These are phyloP conservation scores for Posidonia australis DNA, from an alignment of 106 monocot genomes.

Conservation along the genomic window DNA sequence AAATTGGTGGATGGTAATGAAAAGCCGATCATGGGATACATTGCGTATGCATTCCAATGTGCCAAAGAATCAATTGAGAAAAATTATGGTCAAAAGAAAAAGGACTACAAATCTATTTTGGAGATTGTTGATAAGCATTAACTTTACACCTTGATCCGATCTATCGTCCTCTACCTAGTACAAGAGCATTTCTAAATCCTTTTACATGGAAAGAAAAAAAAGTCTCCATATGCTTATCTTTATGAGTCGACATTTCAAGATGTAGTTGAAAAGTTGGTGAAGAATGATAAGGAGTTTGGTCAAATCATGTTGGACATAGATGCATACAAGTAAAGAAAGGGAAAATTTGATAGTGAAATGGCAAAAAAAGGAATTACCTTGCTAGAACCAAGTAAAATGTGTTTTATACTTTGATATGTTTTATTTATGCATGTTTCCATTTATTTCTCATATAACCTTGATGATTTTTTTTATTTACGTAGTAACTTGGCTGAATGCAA, in stretches of 20 bases:
- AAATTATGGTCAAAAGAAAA: background rate
- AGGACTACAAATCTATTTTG: background rate
- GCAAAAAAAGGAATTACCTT: background rate
- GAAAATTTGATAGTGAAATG: background rate
- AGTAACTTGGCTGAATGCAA: background rate
- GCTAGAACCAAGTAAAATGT: background rate
- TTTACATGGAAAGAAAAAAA: background rate
- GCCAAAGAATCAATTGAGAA: background rate
- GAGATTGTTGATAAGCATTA: background rate
- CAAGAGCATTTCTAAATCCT: background rate
- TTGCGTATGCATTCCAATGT: background rate
- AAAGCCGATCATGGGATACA: background rate
- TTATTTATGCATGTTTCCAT: background rate
- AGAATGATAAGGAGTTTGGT: background rate
- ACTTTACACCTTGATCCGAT: background rate
- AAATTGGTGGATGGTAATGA: background rate
- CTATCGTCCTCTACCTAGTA: background rate
- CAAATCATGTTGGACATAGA: background rate
- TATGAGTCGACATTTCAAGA: background rate
- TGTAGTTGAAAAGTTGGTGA: background rate
- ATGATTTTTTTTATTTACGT: too few species aligned
- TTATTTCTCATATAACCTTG: too few species aligned
- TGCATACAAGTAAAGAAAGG: background rate
- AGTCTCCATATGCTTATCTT: background rate
- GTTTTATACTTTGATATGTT: background rate